Base-by-base conservation (phyloP, 345 rosid genomes). In the Litchi chinensis region DNA sequence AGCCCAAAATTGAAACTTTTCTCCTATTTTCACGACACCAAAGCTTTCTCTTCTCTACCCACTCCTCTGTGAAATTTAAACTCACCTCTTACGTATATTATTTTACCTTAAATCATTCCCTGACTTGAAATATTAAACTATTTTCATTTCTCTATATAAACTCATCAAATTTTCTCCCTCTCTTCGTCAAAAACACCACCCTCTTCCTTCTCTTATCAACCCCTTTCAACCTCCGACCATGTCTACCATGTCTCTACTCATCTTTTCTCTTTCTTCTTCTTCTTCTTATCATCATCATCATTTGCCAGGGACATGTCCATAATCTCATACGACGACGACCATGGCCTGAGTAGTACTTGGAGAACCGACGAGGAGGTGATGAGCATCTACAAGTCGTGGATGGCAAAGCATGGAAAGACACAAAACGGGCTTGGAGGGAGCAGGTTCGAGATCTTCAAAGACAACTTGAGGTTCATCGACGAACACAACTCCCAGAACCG, bases 381-480 rank as follows among this genome's bases (percentile, higher is more conserved):
- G 87, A 83, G 88, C 73, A 81, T 93, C 75, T 93, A 90, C 85
- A 76, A 91, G 77, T 81, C 88, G 50, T 93, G 98, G 98, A 84
- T 87, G 39, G 70, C 66, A 11, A 85, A 85, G 73, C 91, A 89
- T 62, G 89, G 92, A 54, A 95, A 93, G 79, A 80, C 65, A 40
- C 78, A 86, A 89, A 92, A 86, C 81, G 91, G 76, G 6, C 46
- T 90, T 41, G 91, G 87, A 56, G 90, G 90, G 73, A 84, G 83
- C 70, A 82, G 95, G 73, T 90, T 90, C 82, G 83, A 86, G 83
- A 86, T 91, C 63, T 95, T 95, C 66, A 92, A 93, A 83, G 98
- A 95, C 52, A 95, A 95, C 77, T 85, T 95, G 68, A 87, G 82
- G 52, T 95, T 90, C 84, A 88, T 92, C 13, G 98, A 95, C 56